Base-by-base conservation (phyloP, 2,329 filamentous ascomycete genomes). In the Thielaviopsis musarum region DNA sequence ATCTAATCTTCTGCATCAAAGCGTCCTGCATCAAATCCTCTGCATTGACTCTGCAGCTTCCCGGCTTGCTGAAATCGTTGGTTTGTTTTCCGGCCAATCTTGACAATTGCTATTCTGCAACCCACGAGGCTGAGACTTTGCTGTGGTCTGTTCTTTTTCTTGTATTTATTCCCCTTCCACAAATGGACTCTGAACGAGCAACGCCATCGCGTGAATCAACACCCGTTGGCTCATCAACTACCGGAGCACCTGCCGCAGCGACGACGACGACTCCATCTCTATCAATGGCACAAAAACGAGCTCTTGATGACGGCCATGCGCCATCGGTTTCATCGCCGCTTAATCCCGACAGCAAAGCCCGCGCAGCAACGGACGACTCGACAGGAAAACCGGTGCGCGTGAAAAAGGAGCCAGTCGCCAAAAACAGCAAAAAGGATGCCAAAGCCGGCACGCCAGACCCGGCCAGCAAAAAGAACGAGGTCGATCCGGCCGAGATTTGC, bases 291-390 rank as follows among this genome's bases (percentile, higher is more conserved):
- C 78, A 84, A 67, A 87, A 87, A 66, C 82, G 84, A 61, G 73
- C 75, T 22, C 75, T 85, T 30, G 84, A 87, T 62, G 84, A 87
- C 65, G 81, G 81, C 67, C 83, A 90, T 69, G 78, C 78, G 62
- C 86, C 87, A 4, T 77, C 82, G 13, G 76, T 89, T 1, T 82
- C 86, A 2, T 91, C 87, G 12, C 86, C 86, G 28, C 78, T 91
- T 63, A 90, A 90, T 65, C 82, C 83, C 54, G 81, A 85, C n/a
- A 54, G 52, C 61, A 69, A 74, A 59, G 72, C 74, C 10, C 63
- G 65, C 55, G 69, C 68, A 9, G 62, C 67, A 19, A 69, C 57
- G 5, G 61, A 85, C 84, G 72, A 86, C 85, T 71, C 41, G 17
- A 58, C 59, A 38, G 58, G 59, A 28, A 73, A 73, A 62, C 72